Evolutionary conservation across 169 alveolate species (phyloP), one percentile per base, ranked within the genome.

Genomic region (Plasmodium ovale): DNA sequence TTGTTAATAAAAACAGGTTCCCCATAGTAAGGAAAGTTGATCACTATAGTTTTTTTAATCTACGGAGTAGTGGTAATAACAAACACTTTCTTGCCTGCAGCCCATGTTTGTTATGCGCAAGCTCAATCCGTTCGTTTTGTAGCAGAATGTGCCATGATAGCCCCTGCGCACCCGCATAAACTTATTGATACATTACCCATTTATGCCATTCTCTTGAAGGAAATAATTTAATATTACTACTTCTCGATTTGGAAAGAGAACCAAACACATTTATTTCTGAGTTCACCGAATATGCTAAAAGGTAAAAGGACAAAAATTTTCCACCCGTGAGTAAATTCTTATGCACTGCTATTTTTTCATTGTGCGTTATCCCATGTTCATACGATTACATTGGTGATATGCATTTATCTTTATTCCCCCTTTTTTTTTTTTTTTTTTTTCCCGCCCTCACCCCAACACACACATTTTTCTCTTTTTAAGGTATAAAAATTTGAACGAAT

Each of bases 11-110:
- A 64, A 74, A 74, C 60, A 62, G 88, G 29, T 74, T 74, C 35
- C 88, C 88, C 27, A 21, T 74, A 74, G 74, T 74, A 19, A 74
- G 49, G 23, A 74, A 74, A 60, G 53, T 74, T 42, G 88, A 74
- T 51, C 88, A 74, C 29, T 54, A 64, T 25, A 74, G 21, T 31
- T 74, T 74, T 37, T 74, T 74, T 74, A 74, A 31, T 53, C 10
- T 59, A 60, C 58, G 88, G 58, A 74, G 88, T 51, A 74, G 88
- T 44, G 88, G 88, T 74, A 59, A 58, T 25, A 5, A 19, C 19
- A 29, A 6, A 23, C 16, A 39, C 7, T 33, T n/a, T n/a, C n/a
- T 9, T 37, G 2, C 16, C 2, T 64, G 16, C 14, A 31, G 19
- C 14, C 0, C 27, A 64, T 31, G 14, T 29, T 14, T 64, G 16